These are phyloP conservation scores for Tulasnella sp. DNA, from an alignment of 768 basidiomycete species.

Conservation along the genomic window DNA sequence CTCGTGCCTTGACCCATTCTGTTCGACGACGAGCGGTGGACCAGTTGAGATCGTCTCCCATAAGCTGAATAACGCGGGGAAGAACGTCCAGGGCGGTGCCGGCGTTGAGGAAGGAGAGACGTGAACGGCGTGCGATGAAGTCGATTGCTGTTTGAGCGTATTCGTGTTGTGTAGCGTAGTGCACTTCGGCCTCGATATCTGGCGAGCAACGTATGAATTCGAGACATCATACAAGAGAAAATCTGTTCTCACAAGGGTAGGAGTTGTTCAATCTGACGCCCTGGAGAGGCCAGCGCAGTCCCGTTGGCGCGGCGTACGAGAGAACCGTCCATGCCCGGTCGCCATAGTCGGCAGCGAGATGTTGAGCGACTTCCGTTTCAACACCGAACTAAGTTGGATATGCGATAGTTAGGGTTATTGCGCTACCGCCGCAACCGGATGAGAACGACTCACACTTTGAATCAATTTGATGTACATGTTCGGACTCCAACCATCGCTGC, in stretches of 20 bases:
- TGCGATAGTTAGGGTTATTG: not conserved
- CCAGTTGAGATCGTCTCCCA: constrained; percentile 85
- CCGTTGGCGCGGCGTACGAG: constrained; percentile 71
- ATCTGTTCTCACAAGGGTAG: constrained; percentile 63
- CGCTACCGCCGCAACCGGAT: not conserved
- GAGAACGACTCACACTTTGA: constrained; percentile 61
- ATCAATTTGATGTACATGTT: constrained; percentile 97
- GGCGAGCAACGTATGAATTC: not conserved
- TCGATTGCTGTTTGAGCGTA: constrained; percentile 91
- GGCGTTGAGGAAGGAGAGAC: constrained; percentile 91
- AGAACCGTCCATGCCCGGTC: constrained; percentile 96
- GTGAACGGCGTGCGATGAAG: constrained; percentile 86
- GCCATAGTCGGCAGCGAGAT: constrained; percentile 90
- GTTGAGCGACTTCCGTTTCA: constrained; percentile 87
- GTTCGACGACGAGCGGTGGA: constrained; percentile 50
- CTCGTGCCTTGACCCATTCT: constrained; percentile 60
- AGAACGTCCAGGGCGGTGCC: constrained; percentile 79
- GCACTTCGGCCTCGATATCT: constrained; percentile 91
- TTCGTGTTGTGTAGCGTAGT: constrained; percentile 83
- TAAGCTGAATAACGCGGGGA: constrained; percentile 85
- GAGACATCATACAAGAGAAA: not conserved
- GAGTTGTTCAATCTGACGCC: constrained; percentile 65
- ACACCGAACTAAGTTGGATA: constrained; percentile 64
- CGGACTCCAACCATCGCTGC: constrained; percentile 88
- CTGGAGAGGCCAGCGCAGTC: constrained; percentile 79